phyloP scores from a whole-genome alignment of 805 yeast species.

The Diddensiella caesifluorescens region DNA sequence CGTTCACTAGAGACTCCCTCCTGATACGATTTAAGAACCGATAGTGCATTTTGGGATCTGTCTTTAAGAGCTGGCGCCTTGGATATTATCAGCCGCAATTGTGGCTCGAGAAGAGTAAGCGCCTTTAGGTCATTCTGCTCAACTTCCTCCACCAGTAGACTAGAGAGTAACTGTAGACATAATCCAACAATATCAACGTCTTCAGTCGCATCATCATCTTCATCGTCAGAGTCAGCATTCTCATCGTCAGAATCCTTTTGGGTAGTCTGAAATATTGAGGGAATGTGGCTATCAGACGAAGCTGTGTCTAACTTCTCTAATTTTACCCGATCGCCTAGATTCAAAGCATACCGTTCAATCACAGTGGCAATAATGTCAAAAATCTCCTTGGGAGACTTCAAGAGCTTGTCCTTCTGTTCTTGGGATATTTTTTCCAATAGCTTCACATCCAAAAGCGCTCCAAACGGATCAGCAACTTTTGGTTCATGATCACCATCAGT shows the following conservation, averaged over 20 bases:
- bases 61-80: conserved; percentile 11
- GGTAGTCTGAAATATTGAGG: conserved; percentile 18
- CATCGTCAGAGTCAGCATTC: conserved; percentile 21
- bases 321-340: conserved; percentile 18
- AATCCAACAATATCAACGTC: conserved; percentile 31
- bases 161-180: conserved; percentile 30
- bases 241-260: conserved; percentile 37
- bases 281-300: no score
- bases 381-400: conserved; percentile 53
- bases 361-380: conserved; percentile 45
- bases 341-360: conserved; percentile 32
- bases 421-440: conserved; percentile 58
- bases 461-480: conserved; percentile 44
- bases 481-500: conserved; percentile 18
- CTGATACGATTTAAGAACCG: conserved; percentile 14
- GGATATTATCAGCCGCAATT: conserved; percentile 15
- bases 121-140: conserved; percentile 14
- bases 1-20: conserved; percentile 2
- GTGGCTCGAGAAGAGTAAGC: conserved; percentile 17
- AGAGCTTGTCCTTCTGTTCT: conserved; percentile 50
- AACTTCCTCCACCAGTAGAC: conserved; percentile 28
- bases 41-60: conserved; percentile 22
- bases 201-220: conserved; percentile 27
- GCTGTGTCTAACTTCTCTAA: no score
- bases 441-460: conserved; percentile 54